Conservation (phyloP, 2,329 filamentous ascomycete species). For the Knufia fluminis region DNA sequence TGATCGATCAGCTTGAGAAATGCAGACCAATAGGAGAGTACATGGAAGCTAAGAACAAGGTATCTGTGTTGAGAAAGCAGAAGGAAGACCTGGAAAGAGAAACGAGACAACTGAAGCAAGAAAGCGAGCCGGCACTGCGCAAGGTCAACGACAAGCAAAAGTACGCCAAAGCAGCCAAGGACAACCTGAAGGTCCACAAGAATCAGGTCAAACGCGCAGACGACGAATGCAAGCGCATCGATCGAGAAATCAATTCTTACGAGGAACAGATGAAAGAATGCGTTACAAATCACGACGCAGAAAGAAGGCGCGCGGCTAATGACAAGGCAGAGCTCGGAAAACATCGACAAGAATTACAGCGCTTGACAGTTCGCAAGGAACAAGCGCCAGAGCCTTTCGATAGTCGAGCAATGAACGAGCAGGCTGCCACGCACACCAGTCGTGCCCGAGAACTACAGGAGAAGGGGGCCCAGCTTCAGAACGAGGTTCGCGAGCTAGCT, state of each 20-base stretch:
- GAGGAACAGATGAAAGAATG: constrained; percentile 31
- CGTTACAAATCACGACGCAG: constrained; percentile 38
- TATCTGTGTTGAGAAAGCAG: constrained; percentile 45
- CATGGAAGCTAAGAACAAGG: constrained; percentile 42
- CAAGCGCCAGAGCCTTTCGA: constrained; percentile 60
- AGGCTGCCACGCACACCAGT: constrained; percentile 12
- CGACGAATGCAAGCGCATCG: constrained; percentile 21
- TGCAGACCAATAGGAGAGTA: constrained; percentile 60
- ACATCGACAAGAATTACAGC: constrained; percentile 50
- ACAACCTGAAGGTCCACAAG: constrained; percentile 33
- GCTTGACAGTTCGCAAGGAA: constrained; percentile 54
- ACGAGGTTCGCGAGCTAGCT: constrained; percentile 25
- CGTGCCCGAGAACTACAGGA: constrained; percentile 27
- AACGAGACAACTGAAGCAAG: constrained; percentile 50
- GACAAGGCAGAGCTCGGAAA: constrained; percentile 45
- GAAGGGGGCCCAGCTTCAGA: constrained; percentile 29
- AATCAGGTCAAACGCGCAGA: constrained; percentile 46
- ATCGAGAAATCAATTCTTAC: constrained; percentile 34
- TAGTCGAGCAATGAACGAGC: constrained; percentile 13
- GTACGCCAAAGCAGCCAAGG: constrained; percentile 42
- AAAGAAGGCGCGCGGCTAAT: constrained; percentile 40
- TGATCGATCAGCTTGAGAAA: constrained; percentile 55
- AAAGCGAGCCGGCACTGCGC: constrained; percentile 58
- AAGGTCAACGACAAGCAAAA: constrained; percentile 60
- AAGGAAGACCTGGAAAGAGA: constrained; percentile 49